These are phyloP conservation scores for Fusarium sp. DNA, from an alignment of 2,329 filamentous ascomycete genomes.

Conservation along the genomic window DNA sequence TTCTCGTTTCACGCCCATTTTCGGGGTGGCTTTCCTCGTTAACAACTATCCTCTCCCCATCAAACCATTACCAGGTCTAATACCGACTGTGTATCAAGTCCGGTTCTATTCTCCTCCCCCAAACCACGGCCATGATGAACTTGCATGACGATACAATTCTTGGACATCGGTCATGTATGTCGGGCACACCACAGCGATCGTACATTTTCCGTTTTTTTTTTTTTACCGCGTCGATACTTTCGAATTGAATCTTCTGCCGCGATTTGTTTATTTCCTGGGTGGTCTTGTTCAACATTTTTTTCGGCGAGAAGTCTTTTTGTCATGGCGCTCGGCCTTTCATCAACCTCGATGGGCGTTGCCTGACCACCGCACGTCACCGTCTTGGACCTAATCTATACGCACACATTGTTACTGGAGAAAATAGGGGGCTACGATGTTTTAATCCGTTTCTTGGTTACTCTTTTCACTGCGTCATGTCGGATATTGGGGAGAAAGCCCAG, in stretches of 20 bases:
- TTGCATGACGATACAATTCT: slow-evolving; percentile 68
- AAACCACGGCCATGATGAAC: slow-evolving; percentile 63
- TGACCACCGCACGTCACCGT: slow-evolving; percentile 42
- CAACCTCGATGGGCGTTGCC: slow-evolving; percentile 27
- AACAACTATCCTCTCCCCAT: slow-evolving; percentile 28
- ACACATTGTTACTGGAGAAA: slow-evolving; percentile 45
- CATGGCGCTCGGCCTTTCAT: slow-evolving; percentile 39
- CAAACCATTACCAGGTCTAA: slow-evolving; percentile 46
- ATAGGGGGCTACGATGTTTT: slow-evolving; percentile 41
- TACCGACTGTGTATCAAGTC: slow-evolving; percentile 29
- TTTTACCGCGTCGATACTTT: slow-evolving; percentile 42
- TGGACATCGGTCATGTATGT: slow-evolving; percentile 68
- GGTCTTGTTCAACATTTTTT: slow-evolving; percentile 45
- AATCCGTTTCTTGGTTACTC: slow-evolving; percentile 37
- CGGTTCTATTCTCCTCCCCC: slow-evolving; percentile 31
- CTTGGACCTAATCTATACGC: slow-evolving; percentile 46
- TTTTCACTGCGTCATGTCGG: slow-evolving; percentile 38
- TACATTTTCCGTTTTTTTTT: slow-evolving; percentile 51
- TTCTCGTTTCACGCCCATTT: slow-evolving; percentile 36
- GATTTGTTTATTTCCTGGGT: slow-evolving; percentile 45
- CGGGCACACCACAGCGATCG: slow-evolving; percentile 73
- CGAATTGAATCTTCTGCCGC: slow-evolving; percentile 46
- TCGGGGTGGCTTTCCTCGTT: slow-evolving; percentile 36
- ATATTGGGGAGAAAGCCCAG: slow-evolving; percentile 48
- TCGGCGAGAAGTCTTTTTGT: slow-evolving; percentile 28